phyloP scores from a whole-genome alignment of 495 filamentous ascomycete genomes.

The Ramalina peruviana region DNA sequence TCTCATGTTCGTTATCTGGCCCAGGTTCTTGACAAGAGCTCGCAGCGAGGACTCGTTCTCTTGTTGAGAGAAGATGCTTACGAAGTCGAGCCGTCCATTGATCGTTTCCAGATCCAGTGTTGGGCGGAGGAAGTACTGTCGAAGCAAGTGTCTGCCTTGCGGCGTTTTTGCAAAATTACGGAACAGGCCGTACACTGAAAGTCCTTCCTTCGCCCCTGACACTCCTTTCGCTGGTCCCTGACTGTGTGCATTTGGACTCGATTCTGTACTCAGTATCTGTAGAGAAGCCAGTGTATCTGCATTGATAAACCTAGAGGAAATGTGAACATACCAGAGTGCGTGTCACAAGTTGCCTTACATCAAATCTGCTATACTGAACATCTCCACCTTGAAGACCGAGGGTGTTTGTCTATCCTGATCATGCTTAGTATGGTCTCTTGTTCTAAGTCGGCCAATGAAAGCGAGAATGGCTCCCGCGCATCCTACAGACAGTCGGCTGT shows the following conservation, averaged over 20 bases:
- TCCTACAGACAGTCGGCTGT: conserved; percentile 59
- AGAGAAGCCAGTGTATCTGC: conserved; percentile 66
- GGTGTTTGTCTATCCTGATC: conserved; percentile 38
- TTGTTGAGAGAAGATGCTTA: conserved; percentile 52
- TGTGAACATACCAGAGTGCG: neutral
- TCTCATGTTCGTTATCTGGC: conserved; percentile 67
- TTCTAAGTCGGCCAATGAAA: conserved; percentile 59
- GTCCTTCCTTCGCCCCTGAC: conserved; percentile 67
- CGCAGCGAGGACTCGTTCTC: conserved; percentile 48
- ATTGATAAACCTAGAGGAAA: conserved; percentile 52
- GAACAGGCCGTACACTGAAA: conserved; percentile 82
- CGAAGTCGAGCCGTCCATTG: conserved; percentile 56
- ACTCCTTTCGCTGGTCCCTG: conserved; percentile 56
- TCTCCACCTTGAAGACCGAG: conserved; percentile 49
- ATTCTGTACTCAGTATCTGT: conserved; percentile 75
- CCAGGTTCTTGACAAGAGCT: conserved; percentile 47
- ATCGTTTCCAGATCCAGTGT: conserved; percentile 55
- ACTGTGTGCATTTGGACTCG: conserved; percentile 71
- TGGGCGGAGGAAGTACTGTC: conserved; percentile 76
- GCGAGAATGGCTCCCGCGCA: conserved; percentile 77
- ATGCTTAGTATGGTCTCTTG: conserved; percentile 31
- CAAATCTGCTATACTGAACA: conserved; percentile 60
- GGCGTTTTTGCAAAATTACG: conserved; percentile 64
- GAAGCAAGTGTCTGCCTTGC: conserved; percentile 63
- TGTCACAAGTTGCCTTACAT: conserved; percentile 39